Evolutionary conservation across 768 basidiomycete genomes (phyloP).

Genomic region (Podaxis carcinomalis): DNA sequence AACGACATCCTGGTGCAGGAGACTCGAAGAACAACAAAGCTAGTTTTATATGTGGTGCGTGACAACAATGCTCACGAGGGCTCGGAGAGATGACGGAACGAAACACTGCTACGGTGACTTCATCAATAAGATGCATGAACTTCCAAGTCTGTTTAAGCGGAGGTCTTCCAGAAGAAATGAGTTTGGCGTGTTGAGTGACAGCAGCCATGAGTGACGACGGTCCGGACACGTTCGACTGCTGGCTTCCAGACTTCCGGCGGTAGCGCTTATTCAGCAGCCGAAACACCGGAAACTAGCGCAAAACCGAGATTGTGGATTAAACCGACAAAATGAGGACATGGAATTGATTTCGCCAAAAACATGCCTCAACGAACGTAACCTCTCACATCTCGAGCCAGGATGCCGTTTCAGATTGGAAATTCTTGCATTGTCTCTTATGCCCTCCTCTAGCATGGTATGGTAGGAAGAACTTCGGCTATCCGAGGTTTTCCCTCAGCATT

Average conservation of each 20-base stretch:
- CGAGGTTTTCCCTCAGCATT: constrained; percentile 23
- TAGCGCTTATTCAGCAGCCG: constrained; percentile 23
- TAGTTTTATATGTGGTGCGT: constrained; percentile 20
- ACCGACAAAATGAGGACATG: neutral
- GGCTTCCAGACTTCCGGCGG: constrained; percentile 19
- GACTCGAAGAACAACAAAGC: neutral
- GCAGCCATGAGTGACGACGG: constrained; percentile 14
- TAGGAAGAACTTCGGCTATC: constrained; percentile 27
- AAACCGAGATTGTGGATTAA: neutral
- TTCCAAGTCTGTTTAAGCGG: constrained; percentile 11
- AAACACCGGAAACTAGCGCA: constrained; percentile 3
- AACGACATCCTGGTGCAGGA: constrained; percentile 7
- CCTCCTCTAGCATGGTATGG: neutral
- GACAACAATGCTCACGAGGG: constrained; percentile 20
- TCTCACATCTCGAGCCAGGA: neutral
- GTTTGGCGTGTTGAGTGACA: constrained; percentile 9
- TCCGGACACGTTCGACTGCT: neutral
- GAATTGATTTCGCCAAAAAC: neutral
- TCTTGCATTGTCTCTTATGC: constrained; percentile 3
- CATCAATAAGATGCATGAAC: constrained; percentile 2
- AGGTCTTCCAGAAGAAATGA: constrained; percentile 8
- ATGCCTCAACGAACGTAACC: neutral
- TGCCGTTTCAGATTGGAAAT: neutral
- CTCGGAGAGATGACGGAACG: constrained; percentile 39
- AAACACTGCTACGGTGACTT: constrained; percentile 2